Evolutionary conservation across 2,329 filamentous ascomycete genomes (phyloP), one percentile per base, ranked within the genome.

Genomic region (Calonectria montana): DNA sequence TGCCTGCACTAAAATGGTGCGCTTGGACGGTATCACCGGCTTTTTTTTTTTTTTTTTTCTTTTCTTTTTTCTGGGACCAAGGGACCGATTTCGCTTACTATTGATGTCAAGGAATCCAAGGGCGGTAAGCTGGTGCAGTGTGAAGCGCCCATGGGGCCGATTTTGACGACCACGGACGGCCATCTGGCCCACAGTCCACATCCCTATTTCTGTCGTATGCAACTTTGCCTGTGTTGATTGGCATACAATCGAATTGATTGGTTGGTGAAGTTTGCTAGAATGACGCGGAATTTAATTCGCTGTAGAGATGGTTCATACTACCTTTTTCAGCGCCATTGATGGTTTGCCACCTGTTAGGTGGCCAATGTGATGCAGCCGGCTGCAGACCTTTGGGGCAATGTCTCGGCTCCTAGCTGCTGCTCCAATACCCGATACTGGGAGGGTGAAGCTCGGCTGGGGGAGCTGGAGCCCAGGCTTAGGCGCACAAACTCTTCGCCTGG

Each of bases 311-410:
- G 57, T 37, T 57, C 35, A 43, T 18, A 53, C 27, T 53, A n/a
- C 29, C 10, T 57, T 12, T 12, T 63, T 65, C 31, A 69, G 43
- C 71, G 71, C 71, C 73, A 74, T 74, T 74, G 69, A 75, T 73
- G 57, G 67, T 65, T 65, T 78, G 76, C 76, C 76, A 78, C 76
- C 67, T 78, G 70, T 73, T 72, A 31, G 62, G 47, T 47, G 39
- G 61, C 16, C 21, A 29, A 59, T 74, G 73, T 75, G 71, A 71
- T 63, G 72, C 67, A 71, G 47, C 39, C 9, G 68, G 71, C 70
- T 53, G 48, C 39, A 25, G 39, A 78, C 75, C 74, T 71, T 69
- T 37, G 65, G 53, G 55, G 65, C 65, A 73, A 15, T 43, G 55
- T 29, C 18, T 43, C 27, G 70, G 70, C 66, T 62, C 27, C 69